Evolutionary conservation across 1,139 yeast genomes (phyloP).

Genomic region (Blastobotrys illinoisensis): DNA sequence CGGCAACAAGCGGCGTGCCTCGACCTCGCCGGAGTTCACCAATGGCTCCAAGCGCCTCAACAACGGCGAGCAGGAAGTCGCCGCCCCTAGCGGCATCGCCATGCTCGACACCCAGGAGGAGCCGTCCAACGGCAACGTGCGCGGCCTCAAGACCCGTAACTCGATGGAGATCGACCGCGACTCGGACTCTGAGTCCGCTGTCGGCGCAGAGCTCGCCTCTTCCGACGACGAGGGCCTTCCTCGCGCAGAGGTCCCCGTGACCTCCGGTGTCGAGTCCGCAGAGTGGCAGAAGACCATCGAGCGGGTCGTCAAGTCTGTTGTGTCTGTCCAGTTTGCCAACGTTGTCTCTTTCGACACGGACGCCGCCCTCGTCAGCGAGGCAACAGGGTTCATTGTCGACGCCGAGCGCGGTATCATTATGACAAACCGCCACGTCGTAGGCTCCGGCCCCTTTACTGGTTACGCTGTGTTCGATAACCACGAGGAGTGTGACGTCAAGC

Average conservation of each 20-base stretch:
- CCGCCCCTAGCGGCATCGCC: not conserved
- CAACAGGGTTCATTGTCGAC: slow-evolving; percentile 95
- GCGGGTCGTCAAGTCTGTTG: slow-evolving; percentile 78
- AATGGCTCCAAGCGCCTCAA: not conserved
- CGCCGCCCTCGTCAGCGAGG: slow-evolving; percentile 74
- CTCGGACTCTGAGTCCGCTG: slow-evolving; percentile 7
- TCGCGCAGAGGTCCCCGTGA: slow-evolving; percentile 1
- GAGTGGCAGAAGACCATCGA: slow-evolving; percentile 82
- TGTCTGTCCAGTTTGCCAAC: slow-evolving; percentile 82
- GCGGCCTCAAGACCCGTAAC: slow-evolving; percentile 3
- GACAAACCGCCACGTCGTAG: slow-evolving; percentile 92
- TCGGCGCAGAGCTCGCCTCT: not conserved
- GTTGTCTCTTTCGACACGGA: slow-evolving; percentile 88
- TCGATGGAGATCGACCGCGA: slow-evolving; percentile 13
- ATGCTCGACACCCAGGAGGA: slow-evolving; percentile 1
- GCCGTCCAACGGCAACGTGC: slow-evolving; percentile 1
- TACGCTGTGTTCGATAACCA: slow-evolving; percentile 91
- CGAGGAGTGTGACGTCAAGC: slow-evolving; percentile 84
- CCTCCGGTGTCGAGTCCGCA: slow-evolving; percentile 19
- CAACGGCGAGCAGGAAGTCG: slow-evolving; percentile 3
- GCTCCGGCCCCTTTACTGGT: slow-evolving; percentile 90
- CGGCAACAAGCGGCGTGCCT: slow-evolving; percentile 14
- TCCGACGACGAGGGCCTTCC: slow-evolving; percentile 5
- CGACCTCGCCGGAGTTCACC: slow-evolving; percentile 13
- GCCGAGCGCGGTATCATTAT: slow-evolving; percentile 71